Base-by-base conservation (phyloP, 2,329 filamentous ascomycete species). In the Coniochaeta prunicola region DNA sequence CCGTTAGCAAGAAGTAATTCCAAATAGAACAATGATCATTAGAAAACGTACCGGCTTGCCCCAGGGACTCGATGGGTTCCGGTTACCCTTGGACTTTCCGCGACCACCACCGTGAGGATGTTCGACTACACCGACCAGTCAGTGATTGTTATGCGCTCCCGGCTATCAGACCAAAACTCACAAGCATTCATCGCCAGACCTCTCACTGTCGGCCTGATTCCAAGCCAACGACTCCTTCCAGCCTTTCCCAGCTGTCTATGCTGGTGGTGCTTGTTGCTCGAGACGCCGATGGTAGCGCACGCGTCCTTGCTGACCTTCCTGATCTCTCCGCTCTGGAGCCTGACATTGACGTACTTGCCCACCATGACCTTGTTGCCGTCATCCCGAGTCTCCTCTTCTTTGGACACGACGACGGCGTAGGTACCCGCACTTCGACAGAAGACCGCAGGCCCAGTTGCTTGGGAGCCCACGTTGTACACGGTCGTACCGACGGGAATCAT, bases 21-120 rank as follows among this genome's bases (percentile, higher is more conserved):
- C 13, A n/a, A 15, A 21, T 4, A 1, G 21, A 8, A 40, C 13
- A 19, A 48, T 17, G 19, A 42, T 24, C 10, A 26, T 15, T 24
- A 36, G 28, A 38, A 30, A 42, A 85, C 91, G 78, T 88, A 96
- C 92, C 70, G 91, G 93, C 71, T 86, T 88, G 72, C 96, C 94
- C 94, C 96, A 99, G 60, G 94, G 94, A 77, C 91, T 96, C 67
- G 94, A 91, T 34, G 96, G 94, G 71, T 96, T 83, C 62, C 92
- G 86, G 72, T 97, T 96, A 85, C 94, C 92, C 90, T 99, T 99
- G 59, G 92, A 97, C 79, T 99, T 99, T 79, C 94, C 94, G 82
- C 96, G 86, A 76, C 94, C 94, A 89, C 94, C 94, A 84, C 94
- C 94, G 74, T 99, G 94, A 70, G 94, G 94, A 82, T 99, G 94